These are phyloP conservation scores for Lodderomyces metapsilosis DNA, from an alignment of 1,139 yeast species.

Conservation along the genomic window DNA sequence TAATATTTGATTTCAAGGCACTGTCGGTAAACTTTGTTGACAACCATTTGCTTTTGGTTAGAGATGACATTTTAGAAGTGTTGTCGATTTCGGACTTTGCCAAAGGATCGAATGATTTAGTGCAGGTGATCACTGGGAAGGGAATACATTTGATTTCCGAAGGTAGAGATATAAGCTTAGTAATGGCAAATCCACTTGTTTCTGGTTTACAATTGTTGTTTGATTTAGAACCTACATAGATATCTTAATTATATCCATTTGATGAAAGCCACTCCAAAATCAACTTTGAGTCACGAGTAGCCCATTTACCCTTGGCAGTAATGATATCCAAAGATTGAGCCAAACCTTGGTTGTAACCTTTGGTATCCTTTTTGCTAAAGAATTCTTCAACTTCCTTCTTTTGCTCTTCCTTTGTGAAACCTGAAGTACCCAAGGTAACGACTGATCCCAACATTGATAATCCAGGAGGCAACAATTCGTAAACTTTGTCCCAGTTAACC, in stretches of 20 bases:
- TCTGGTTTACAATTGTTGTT: slow-evolving; percentile 62
- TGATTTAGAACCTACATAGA: slow-evolving; percentile 12
- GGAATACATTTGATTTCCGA: slow-evolving; percentile 48
- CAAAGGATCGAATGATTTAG: slow-evolving; percentile 50
- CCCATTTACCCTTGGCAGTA: slow-evolving; percentile 63
- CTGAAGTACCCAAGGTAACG: slow-evolving; percentile 58
- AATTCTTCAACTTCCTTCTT: slow-evolving; percentile 57
- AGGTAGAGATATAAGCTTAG: slow-evolving; percentile 46
- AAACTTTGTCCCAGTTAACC: slow-evolving; percentile 68
- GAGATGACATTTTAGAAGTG: slow-evolving; percentile 71
- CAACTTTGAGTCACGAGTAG: slow-evolving; percentile 56
- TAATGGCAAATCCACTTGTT: slow-evolving; percentile 70
- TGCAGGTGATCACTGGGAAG: slow-evolving; percentile 75
- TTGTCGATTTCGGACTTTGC: slow-evolving; percentile 57
- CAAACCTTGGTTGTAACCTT: slow-evolving; percentile 72
- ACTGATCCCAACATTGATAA: slow-evolving; percentile 76
- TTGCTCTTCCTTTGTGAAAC: slow-evolving; percentile 63
- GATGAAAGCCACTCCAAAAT: slow-evolving; percentile 54
- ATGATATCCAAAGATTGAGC: slow-evolving; percentile 71
- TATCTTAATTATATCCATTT: slow-evolving; percentile 38
- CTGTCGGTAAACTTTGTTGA: slow-evolving; percentile 52
- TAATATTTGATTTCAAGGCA: slow-evolving; percentile 66
- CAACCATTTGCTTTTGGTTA: slow-evolving; percentile 60
- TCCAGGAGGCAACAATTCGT: slow-evolving; percentile 74
- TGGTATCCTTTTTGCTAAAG: slow-evolving; percentile 60